phyloP scores from a whole-genome alignment of 495 filamentous ascomycete species.

The Podospora tetraspora region DNA sequence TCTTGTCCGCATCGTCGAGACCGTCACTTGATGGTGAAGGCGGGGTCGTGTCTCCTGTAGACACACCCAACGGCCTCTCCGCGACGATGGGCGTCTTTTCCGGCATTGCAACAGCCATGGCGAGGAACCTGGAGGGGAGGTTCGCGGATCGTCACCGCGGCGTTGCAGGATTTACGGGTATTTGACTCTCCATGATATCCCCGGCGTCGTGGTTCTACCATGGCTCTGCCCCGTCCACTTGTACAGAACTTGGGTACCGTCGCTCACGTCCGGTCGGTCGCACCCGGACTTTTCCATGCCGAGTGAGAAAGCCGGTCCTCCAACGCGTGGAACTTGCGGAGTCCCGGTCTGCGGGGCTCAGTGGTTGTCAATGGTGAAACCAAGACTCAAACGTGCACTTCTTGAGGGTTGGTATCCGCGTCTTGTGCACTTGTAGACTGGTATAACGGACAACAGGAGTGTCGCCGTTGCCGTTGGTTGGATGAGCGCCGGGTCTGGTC shows the following conservation, averaged over 20 bases:
- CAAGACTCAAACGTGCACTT: background rate
- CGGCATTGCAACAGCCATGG: background rate
- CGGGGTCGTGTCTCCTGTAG: background rate
- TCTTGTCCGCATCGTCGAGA: constrained; percentile 30
- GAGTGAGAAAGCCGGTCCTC: background rate
- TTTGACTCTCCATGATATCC: background rate
- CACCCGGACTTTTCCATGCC: background rate
- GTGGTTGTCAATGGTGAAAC: background rate
- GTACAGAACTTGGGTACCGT: background rate
- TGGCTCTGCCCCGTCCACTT: background rate
- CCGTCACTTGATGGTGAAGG: constrained; percentile 8
- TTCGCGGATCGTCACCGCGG: background rate
- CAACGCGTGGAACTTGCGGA: constrained; percentile 12
- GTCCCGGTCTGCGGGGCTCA: constrained; percentile 5
- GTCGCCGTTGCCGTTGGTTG: no score
- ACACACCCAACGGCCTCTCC: background rate
- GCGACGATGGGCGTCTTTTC: constrained; percentile 10
- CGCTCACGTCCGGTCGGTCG: background rate
- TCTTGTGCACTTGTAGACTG: background rate
- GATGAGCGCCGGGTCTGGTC: background rate
- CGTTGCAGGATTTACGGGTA: background rate
- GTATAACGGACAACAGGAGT: background rate
- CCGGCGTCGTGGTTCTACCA: background rate
- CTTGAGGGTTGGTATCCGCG: background rate
- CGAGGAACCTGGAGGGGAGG: background rate